Evolutionary conservation across 345 rosid species (phyloP).

Genomic region (Euphorbia pulcherrima): DNA sequence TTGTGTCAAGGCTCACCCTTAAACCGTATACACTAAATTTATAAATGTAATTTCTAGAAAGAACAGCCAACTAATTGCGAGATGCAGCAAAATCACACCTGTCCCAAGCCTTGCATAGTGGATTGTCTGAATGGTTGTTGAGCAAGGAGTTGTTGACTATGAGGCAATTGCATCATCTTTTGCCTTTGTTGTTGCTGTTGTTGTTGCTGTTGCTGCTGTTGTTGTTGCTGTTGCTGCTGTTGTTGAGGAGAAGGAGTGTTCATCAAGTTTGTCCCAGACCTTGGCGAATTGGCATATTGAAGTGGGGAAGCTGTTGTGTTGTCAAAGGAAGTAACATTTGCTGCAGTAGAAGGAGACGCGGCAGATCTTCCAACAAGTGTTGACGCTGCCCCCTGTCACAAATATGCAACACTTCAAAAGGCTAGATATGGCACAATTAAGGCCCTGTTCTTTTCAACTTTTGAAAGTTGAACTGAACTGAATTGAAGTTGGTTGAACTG

Average conservation of each 20-base stretch:
- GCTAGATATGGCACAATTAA: constrained; percentile 1
- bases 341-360: constrained; percentile 74
- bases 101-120: constrained; percentile 66
- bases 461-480: too few relatives aligned
- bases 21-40: too few relatives aligned
- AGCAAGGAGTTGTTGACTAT: constrained; percentile 65
- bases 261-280: constrained; percentile 68
- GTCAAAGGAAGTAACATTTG: constrained; percentile 55
- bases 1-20: too few relatives aligned
- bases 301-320: constrained; percentile 77
- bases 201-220: constrained; percentile 46
- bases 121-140: constrained; percentile 79
- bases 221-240: constrained; percentile 60
- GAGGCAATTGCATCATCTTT: constrained; percentile 71
- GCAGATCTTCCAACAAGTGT: constrained; percentile 75
- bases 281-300: constrained; percentile 86
- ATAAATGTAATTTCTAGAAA: too few relatives aligned
- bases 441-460: too few relatives aligned
- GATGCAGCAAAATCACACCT: constrained; percentile 34
- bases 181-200: constrained; percentile 59
- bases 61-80: background rate
- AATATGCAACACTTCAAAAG: constrained; percentile 18
- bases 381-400: constrained; percentile 59
- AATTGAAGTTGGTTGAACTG: too few relatives aligned
- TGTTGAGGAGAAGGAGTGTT: constrained; percentile 89